Evolutionary conservation across 345 rosid genomes (phyloP), one percentile per base, ranked within the genome.

Genomic region (Eucalyptus rudis): DNA sequence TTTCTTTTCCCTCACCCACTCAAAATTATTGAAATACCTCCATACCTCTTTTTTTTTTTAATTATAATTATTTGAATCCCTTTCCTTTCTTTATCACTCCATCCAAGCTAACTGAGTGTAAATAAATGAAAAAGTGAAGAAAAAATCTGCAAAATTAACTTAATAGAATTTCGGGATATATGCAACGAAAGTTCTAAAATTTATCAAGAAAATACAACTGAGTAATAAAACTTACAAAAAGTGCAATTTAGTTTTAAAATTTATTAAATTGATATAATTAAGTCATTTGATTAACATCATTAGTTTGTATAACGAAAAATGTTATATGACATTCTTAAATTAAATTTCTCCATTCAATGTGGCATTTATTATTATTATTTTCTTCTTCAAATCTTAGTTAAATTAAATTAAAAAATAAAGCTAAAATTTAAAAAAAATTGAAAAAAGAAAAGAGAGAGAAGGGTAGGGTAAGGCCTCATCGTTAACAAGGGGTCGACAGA

Each of bases 401-500:
- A 56, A 56, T 56, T 56, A 56, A 56, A 56, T 56, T 22, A 24
- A 56, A 56, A 24, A 56, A 56, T 22, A 56, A 56, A 10, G 62
- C 13, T 24, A 22, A n/a, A 22, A 20, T 56, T 56, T 9, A 0
- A 0, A 24, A 56, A 56, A 56, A 56, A 24, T 24, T 56, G 1
- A 2, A 56, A 56, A 56, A 56, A 24, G 3, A 1, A 24, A 52
- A 52, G 58, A 52, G 24, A 52, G 58, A 52, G 29, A 56, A 56
- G 6, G 6, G 8, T 8, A 24, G 62, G 62, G 1, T 56, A 56
- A 1, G 62, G 13, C 62, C 62, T 56, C 27, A 7, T 52, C 0
- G 1, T 56, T 56, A 56, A 24, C 1, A 0, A 56, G 13, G 13
- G 62, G 10, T 52, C 0, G 0, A 0, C 10, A 52, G 1, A 49